phyloP scores from a whole-genome alignment of 768 basidiomycete species.

The Xerocomellus intermedius region DNA sequence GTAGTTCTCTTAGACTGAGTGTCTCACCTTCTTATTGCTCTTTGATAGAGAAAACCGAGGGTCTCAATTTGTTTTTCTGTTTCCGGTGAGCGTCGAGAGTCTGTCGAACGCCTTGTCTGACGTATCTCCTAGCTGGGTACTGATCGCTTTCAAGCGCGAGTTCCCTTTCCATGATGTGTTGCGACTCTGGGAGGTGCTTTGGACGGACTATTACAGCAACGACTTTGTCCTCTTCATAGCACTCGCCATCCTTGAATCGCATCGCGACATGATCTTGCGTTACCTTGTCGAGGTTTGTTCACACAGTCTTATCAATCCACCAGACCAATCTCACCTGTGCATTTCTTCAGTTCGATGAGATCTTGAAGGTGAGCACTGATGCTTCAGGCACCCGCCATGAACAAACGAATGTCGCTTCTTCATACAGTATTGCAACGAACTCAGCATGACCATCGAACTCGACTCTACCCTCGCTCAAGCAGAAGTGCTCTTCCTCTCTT shows the following conservation, averaged over 20 bases:
- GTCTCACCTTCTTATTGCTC: not conserved
- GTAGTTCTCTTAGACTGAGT: not conserved
- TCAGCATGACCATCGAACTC: slow-evolving; percentile 97
- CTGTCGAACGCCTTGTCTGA: not conserved
- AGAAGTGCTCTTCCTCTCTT: slow-evolving; percentile 93
- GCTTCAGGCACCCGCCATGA: not conserved
- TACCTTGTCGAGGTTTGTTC: slow-evolving; percentile 85
- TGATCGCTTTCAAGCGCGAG: slow-evolving; percentile 95
- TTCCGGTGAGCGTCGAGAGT: slow-evolving; percentile 67
- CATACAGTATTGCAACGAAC: slow-evolving; percentile 83
- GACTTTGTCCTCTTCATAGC: slow-evolving; percentile 93
- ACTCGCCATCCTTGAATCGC: slow-evolving; percentile 90
- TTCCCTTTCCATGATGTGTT: slow-evolving; percentile 91
- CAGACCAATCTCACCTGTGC: slow-evolving; percentile 2
- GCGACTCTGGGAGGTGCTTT: slow-evolving; percentile 89
- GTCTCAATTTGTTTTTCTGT: slow-evolving; percentile 94
- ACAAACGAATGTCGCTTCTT: slow-evolving; percentile 2
- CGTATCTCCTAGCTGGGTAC: slow-evolving; percentile 62
- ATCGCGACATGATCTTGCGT: slow-evolving; percentile 91
- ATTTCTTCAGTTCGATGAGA: slow-evolving; percentile 57
- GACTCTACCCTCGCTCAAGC: slow-evolving; percentile 94
- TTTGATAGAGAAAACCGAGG: slow-evolving; percentile 76
- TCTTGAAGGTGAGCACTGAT: slow-evolving; percentile 26
- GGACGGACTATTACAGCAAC: slow-evolving; percentile 89
- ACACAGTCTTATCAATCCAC: not conserved